Base-by-base conservation (phyloP, 148 eudicot genomes). In the Fagopyrum homotropicum region DNA sequence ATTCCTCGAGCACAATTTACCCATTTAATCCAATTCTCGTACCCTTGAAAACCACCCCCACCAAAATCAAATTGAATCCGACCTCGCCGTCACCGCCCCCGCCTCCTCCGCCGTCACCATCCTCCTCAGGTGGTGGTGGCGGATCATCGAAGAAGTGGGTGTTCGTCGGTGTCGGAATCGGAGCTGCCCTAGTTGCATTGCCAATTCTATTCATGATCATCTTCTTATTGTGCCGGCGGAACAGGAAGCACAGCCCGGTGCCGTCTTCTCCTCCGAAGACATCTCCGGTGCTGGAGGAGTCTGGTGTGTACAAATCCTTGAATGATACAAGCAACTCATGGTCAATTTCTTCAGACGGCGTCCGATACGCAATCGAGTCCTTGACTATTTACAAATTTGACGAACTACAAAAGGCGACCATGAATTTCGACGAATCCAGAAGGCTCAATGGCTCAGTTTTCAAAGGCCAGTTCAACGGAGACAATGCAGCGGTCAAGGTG, bases 391-490 rank as follows among this genome's bases (percentile, higher is more conserved):
- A 90, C 83, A 87, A 83, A 68, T 88, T 77, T 43, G 86, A 80
- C 70, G 89, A 90, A 1, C 68, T 90, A 72, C 76, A 85, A 75
- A 74, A 81, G 49, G 96, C 91, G 51, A 90, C 98, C 0, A 81
- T 70, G 9, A 79, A 68, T 50, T 90, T 93, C 64, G 70, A 83
- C 26, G 93, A 86, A 49, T 79, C 72, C 5, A 83, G 85, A 61
- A 71, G 80, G 64, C 86, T 93, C 48, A 86, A 77, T 51, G 96
- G 93, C 1, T 90, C 96, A 1, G 85, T 89, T 46, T 92, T 68
- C 49, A 74, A 82, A 10, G 96, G 88, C 0, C 51, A 76, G n/a
- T 86, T 93, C 80, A 87, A 89, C 14, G 96, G 96, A 4, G 93
- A 90, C 75, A 48, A 73, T 2, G 93, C 93, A 10, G 96, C 90